Evolutionary conservation across 495 filamentous ascomycete genomes (phyloP).

Genomic region (Letharia lupina): DNA sequence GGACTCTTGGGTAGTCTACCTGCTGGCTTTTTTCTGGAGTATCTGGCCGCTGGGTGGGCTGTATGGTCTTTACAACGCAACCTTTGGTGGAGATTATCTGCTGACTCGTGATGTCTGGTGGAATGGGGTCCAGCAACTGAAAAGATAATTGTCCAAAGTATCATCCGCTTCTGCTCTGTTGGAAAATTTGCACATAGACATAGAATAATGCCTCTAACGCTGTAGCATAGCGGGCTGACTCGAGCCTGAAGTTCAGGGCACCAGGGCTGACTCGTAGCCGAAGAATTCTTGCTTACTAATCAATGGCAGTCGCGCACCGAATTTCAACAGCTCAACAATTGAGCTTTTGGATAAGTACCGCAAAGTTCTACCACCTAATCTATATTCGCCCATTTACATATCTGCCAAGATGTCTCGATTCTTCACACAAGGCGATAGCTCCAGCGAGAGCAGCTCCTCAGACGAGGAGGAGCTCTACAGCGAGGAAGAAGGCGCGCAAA

Average conservation of each 20-base stretch:
- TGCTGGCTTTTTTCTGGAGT: slow-evolving; percentile 3
- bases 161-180: too few species aligned
- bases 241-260: too few species aligned
- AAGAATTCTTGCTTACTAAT: background rate
- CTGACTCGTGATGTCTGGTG: background rate
- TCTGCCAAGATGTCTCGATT: slow-evolving; percentile 77
- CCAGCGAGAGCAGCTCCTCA: slow-evolving; percentile 63
- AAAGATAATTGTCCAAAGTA: background rate
- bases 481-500: slow-evolving; percentile 50
- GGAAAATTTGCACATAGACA: too few species aligned
- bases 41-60: slow-evolving; percentile 10
- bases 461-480: slow-evolving; percentile 88
- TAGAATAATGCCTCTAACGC: too few species aligned
- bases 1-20: slow-evolving; percentile 21
- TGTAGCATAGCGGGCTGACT: too few species aligned
- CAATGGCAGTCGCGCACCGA: background rate
- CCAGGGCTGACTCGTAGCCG: background rate
- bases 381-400: background rate
- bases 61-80: background rate
- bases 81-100: background rate
- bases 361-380: background rate
- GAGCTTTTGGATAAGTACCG: background rate
- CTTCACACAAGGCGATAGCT: slow-evolving; percentile 88
- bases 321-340: background rate
- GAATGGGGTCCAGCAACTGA: background rate